Evolutionary conservation across 2,329 filamentous ascomycete genomes (phyloP), one percentile per base, ranked within the genome.

Genomic region (Huntiella decipiens): DNA sequence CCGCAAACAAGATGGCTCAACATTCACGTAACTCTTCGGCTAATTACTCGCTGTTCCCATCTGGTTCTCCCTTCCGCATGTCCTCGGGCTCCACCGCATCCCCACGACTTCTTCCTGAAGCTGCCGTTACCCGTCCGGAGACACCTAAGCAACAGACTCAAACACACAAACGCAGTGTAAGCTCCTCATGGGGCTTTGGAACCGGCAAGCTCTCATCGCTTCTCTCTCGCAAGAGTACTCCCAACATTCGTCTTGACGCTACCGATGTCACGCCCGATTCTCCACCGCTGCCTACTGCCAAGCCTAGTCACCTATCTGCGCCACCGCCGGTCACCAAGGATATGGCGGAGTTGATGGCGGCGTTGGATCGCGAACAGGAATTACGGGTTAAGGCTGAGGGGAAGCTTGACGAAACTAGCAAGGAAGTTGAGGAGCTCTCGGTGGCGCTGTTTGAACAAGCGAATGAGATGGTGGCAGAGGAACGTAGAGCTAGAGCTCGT

Each of bases 391-490:
- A 75, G 44, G 82, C 82, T 1, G 83, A 91, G 62, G 70, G 71
- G 43, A 71, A 73, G 51, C 64, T 84, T 15, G 68, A 68, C 52
- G 71, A 75, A 43, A 79, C 82, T 43, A 77, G 73, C 55, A 68
- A 65, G 10, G 83, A 91, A 63, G 71, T 88, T 15, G 83, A 88
- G 61, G 83, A 91, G 61, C 65, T 91, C 52, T 82, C 73, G 55
- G 79, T 73, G 15, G 72, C 71, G 43, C 63, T 91, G 45, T 91
- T 91, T 58, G 77, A 82, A 62, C 78, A 87, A 63, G 83, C 83
- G 44, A 91, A 91, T 58, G 77, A 86, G 62, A 91, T 91, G 83
- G 83, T 91, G 15, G 82, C 83, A 2, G 67, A 71, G 13, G 83
- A 91, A 65, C 66, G 83, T 38, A 70, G 74, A 47, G 79, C 79